phyloP scores from a whole-genome alignment of 768 basidiomycete genomes.

The Stropharia rugosoannulata region DNA sequence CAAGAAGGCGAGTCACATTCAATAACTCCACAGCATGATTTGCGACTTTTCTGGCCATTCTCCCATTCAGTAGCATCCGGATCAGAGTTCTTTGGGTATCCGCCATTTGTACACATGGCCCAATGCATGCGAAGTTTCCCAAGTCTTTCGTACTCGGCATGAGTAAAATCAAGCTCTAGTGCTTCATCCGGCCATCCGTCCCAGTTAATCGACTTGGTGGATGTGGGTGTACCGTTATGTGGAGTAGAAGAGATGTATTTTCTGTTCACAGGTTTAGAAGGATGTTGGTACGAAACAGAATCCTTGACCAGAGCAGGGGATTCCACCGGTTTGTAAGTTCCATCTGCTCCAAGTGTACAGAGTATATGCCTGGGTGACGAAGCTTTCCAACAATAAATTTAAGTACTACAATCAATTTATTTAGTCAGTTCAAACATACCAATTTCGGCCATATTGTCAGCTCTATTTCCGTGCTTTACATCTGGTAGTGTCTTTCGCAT shows the following conservation, averaged over 20 bases:
- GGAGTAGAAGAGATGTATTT: too few species aligned
- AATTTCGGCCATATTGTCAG: too few species aligned
- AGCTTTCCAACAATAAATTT: too few species aligned
- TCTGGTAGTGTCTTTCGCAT: too few species aligned
- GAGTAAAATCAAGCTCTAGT: too few species aligned
- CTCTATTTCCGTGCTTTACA: too few species aligned
- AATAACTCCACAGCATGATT: background rate
- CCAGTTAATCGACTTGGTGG: background rate
- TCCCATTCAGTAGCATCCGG: background rate
- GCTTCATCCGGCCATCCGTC: background rate
- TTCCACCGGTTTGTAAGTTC: background rate
- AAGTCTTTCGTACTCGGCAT: too few species aligned
- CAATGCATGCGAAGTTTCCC: too few species aligned
- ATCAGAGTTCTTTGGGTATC: background rate
- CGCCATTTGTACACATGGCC: background rate
- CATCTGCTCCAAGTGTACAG: background rate
- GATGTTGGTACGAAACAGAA: background rate
- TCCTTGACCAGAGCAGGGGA: background rate
- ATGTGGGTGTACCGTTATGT: background rate
- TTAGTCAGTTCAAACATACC: too few species aligned
- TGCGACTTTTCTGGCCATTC: background rate
- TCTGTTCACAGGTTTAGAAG: too few species aligned
- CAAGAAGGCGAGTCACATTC: background rate
- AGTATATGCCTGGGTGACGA: background rate
- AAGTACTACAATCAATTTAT: too few species aligned